Evolutionary conservation across 306 rosid species (phyloP), one percentile per base, ranked within the genome.

Genomic region (Lablab purpureus): DNA sequence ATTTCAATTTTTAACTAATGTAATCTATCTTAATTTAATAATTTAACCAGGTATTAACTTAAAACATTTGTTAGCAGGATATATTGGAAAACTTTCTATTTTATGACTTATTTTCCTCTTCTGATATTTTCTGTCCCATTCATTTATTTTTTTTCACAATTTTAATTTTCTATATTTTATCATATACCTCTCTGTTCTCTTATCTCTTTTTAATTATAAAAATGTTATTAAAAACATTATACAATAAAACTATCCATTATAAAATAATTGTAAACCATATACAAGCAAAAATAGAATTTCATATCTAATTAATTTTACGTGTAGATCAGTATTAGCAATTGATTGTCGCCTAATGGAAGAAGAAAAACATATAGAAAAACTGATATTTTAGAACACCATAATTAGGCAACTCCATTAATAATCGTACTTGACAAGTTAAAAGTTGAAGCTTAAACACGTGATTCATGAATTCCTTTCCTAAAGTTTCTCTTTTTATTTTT

Each of bases 391-490:
- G 5, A 32, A 15, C 55, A 17, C 23, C 69, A 41, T 41, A 41
- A 55, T 21, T 23, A 56, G 18, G 50, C 14, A 18, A 72, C 65
- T 71, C 12, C 63, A n/a, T 50, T 50, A 71, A 10, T 49, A 12
- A 55, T 37, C 7, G 67, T 37, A 62, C 71, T 28, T 10, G 46
- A 45, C 10, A 46, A 41, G 60, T 58, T 59, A 5, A 47, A 30
- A 63, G 30, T 47, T 49, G 64, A 49, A 76, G 36, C 22, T 64
- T 25, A 76, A 49, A 76, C 62, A 50, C 40, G 15, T 49, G 28
- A 43, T 58, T 12, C 45, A 10, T 25, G 15, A 67, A 45, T 71
- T 19, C 30, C 62, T 69, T 47, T 4, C 14, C 55, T 37, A 37
- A 32, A 32, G 37, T 32, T 32, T 32, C 5, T 4, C 0, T 32